phyloP scores from a whole-genome alignment of 2,329 filamentous ascomycete genomes.

The Bipolaris bicolor region DNA sequence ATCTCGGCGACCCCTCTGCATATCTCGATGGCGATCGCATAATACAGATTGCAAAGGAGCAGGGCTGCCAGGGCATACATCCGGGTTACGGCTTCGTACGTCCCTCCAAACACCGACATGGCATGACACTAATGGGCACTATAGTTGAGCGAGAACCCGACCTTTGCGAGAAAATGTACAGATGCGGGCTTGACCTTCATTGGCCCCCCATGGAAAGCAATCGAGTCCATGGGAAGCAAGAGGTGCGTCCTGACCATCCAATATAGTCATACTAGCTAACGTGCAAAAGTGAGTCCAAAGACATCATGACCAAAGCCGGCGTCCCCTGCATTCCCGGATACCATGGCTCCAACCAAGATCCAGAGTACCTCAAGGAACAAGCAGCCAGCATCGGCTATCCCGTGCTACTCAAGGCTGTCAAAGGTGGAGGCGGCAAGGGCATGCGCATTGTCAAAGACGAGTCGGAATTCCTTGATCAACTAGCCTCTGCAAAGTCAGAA shows the following conservation, averaged over 20 bases:
- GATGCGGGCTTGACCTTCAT: constrained; percentile 94
- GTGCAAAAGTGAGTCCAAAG: constrained; percentile 71
- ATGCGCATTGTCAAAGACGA: constrained; percentile 68
- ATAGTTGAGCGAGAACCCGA: constrained; percentile 83
- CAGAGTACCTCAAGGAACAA: constrained; percentile 66
- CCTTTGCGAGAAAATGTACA: constrained; percentile 85
- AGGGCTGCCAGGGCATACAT: constrained; percentile 89
- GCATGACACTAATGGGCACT: constrained; percentile 16
- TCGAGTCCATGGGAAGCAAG: constrained; percentile 88
- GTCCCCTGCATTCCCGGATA: constrained; percentile 97
- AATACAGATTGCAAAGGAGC: constrained; percentile 82
- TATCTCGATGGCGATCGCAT: constrained; percentile 96
- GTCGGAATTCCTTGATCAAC: constrained; percentile 65
- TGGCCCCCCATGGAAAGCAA: constrained; percentile 80
- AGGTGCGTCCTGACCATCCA: constrained; percentile 55
- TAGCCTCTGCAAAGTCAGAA: constrained; percentile 69
- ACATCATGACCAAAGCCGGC: constrained; percentile 94
- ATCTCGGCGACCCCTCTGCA: constrained; percentile 79
- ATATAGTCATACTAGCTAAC: constrained; percentile 12
- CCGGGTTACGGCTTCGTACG: constrained; percentile 87
- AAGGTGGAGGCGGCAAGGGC: constrained; percentile 71
- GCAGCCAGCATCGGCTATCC: constrained; percentile 74
- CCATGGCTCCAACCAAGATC: constrained; percentile 82
- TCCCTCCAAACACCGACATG: not conserved
- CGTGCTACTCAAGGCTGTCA: constrained; percentile 70